Percentiles rank a stretch among this genome's conserved stretches.
phyloP scores from a whole-genome alignment of 768 basidiomycete species.

The Mycena belliarum region DNA sequence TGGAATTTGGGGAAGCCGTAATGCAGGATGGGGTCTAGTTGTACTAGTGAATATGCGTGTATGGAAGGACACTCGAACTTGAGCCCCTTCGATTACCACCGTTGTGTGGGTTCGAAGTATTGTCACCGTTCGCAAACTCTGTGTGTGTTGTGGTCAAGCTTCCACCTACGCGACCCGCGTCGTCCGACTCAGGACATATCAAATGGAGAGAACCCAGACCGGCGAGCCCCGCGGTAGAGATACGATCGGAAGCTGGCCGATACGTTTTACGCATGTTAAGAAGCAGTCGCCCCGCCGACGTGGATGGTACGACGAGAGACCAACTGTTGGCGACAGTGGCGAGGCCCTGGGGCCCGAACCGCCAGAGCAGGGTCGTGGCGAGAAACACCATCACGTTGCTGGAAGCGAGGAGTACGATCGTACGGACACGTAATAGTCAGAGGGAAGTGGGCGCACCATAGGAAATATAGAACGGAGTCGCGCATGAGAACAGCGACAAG shows the following conservation, averaged over 20 bases:
- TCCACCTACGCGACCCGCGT: background rate
- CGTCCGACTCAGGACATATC: background rate
- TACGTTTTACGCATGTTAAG: constrained; percentile 15
- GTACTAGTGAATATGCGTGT: too few relatives aligned
- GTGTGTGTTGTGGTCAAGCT: background rate
- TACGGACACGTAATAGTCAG: too few relatives aligned
- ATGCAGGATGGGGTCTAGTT: constrained; percentile 9
- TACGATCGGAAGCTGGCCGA: constrained; percentile 4
- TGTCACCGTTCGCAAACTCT: background rate
- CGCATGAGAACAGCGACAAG: constrained; percentile 18
- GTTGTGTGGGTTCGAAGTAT: too few relatives aligned
- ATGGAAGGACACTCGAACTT: too few relatives aligned
- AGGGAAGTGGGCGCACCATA: constrained; percentile 5
- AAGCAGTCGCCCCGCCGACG: constrained; percentile 18
- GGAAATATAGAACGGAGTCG: constrained; percentile 18
- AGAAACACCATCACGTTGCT: constrained; percentile 18
- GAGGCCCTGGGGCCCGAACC: constrained; percentile 13
- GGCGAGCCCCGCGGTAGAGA: constrained; percentile 10
- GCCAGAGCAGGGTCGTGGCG: constrained; percentile 19
- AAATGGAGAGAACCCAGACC: constrained; percentile 17
- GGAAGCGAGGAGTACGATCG: too few relatives aligned
- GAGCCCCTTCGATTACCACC: too few relatives aligned
- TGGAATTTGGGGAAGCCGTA: constrained; percentile 16
- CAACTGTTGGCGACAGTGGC: constrained; percentile 21
- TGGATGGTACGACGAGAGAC: constrained; percentile 20